A percentile compares a stretch with the other conserved stretches of the same genome.
These are phyloP conservation scores for Pythium phragmitis DNA, from an alignment of 352 stramenopile genomes.

Conservation along the genomic window DNA sequence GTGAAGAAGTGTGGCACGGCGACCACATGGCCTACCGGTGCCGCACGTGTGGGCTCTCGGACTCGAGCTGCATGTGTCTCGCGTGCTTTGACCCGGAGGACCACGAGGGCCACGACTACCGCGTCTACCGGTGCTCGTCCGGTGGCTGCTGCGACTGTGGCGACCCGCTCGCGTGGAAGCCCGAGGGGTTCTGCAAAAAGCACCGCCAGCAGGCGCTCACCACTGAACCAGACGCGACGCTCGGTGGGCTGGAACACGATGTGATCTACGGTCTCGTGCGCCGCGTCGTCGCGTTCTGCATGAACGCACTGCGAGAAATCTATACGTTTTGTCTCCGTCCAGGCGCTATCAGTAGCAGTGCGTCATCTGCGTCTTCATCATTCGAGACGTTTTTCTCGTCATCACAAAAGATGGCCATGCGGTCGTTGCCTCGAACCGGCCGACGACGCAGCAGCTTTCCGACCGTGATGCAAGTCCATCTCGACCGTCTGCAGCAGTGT, in stretches of 20 bases:
- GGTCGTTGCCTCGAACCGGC: constrained; percentile 47
- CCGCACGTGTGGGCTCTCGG: constrained; percentile 76
- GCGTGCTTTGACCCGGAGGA: constrained; percentile 76
- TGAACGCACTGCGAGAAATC: constrained; percentile 58
- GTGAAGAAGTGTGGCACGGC: constrained; percentile 85
- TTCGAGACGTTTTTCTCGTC: constrained; percentile 32
- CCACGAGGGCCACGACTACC: constrained; percentile 79
- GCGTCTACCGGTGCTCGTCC: constrained; percentile 79
- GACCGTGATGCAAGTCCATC: constrained; percentile 42
- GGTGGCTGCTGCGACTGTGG: constrained; percentile 84
- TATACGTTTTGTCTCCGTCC: constrained; percentile 49
- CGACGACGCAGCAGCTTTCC: constrained; percentile 40
- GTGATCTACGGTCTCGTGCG: constrained; percentile 47
- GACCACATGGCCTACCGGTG: constrained; percentile 88
- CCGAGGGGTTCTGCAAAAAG: constrained; percentile 76
- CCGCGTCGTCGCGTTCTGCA: constrained; percentile 49
- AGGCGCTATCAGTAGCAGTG: background rate
- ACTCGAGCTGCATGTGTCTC: constrained; percentile 87
- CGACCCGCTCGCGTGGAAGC: constrained; percentile 75
- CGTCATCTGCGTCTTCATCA: constrained; percentile 18
- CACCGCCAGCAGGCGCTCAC: constrained; percentile 31
- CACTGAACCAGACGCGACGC: constrained; percentile 13
- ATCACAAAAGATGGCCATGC: constrained; percentile 18
- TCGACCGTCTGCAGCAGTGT: constrained; percentile 58
- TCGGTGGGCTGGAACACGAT: constrained; percentile 39